phyloP scores from a whole-genome alignment of 305 asterid genomes.

The Coffea humblotiana region DNA sequence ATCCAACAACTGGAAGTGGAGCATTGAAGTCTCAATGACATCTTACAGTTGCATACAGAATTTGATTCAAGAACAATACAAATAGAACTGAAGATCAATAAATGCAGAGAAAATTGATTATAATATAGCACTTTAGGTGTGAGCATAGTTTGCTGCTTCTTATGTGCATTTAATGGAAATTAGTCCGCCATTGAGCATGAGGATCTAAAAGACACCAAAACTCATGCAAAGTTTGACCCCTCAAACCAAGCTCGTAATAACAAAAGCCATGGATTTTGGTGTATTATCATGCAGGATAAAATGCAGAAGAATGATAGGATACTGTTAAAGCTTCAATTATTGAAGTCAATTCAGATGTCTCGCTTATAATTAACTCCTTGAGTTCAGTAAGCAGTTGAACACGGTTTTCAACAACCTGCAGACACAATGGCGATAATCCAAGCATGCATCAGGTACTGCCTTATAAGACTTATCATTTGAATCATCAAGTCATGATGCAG shows the following conservation, averaged over 20 bases:
- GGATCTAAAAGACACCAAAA: background rate
- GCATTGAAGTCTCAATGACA: background rate
- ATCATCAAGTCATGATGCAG: background rate
- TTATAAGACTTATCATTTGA: background rate
- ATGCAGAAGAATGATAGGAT: conserved; percentile 40
- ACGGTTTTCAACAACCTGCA: conserved; percentile 89
- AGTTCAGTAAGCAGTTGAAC: conserved; percentile 65
- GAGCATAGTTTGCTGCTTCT: background rate
- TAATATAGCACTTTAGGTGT: background rate
- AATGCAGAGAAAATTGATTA: background rate
- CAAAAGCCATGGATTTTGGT: background rate
- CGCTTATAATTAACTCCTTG: conserved; percentile 50
- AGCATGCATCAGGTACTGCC: background rate
- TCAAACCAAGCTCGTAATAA: background rate
- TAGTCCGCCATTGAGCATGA: background rate
- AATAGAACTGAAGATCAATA: background rate
- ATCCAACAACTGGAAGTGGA: background rate
- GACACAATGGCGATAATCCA: conserved; percentile 8
- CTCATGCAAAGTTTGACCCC: background rate
- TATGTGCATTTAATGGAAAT: background rate
- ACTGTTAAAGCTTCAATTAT: conserved; percentile 59
- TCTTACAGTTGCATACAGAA: background rate
- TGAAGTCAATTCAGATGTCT: conserved; percentile 50
- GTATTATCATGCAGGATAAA: background rate
- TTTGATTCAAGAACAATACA: background rate